Percentiles rank a stretch among this genome's conserved stretches.
Evolutionary conservation across 768 basidiomycete genomes (phyloP).

Genomic region (Roridomyces roridus): DNA sequence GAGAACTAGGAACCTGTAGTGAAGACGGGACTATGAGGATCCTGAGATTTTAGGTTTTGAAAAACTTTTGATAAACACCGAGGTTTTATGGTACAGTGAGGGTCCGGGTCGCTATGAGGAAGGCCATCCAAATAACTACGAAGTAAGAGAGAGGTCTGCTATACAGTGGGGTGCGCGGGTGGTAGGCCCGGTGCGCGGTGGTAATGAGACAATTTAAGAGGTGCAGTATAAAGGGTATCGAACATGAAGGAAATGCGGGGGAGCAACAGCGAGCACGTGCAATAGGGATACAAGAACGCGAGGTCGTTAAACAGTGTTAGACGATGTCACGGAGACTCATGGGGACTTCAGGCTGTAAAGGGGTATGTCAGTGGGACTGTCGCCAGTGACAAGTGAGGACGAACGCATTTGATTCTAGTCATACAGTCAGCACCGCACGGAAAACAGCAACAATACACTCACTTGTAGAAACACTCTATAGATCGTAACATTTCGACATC

Average conservation of each 20-base stretch:
- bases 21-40: conserved; percentile 93
- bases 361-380: conserved; percentile 25
- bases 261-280: conserved; percentile 47
- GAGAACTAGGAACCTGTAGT: conserved; percentile 83
- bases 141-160: conserved; percentile 51
- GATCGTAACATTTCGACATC: conserved; percentile 98
- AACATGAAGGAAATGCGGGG: conserved; percentile 58
- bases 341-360: conserved; percentile 83
- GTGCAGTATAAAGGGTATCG: conserved; percentile 74
- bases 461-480: conserved; percentile 99
- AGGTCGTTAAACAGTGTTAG: conserved; percentile 54
- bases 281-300: conserved; percentile 85
- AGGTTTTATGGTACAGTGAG: conserved; percentile 34
- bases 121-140: conserved; percentile 49
- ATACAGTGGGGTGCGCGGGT: conserved; percentile 70
- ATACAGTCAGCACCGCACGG: conserved; percentile 20
- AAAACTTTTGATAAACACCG: too few species aligned
- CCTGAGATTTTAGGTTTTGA: too few species aligned
- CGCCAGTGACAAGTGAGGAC: conserved; percentile 33
- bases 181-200: conserved; percentile 48
- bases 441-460: conserved; percentile 20
- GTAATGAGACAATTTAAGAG: conserved; percentile 71
- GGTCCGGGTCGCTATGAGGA: conserved; percentile 60
- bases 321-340: conserved; percentile 90
- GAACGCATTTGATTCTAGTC: conserved; percentile 85